Evolutionary conservation across 495 filamentous ascomycete genomes (phyloP), one percentile per base, ranked within the genome.

Genomic region (Haplographium delicatum): DNA sequence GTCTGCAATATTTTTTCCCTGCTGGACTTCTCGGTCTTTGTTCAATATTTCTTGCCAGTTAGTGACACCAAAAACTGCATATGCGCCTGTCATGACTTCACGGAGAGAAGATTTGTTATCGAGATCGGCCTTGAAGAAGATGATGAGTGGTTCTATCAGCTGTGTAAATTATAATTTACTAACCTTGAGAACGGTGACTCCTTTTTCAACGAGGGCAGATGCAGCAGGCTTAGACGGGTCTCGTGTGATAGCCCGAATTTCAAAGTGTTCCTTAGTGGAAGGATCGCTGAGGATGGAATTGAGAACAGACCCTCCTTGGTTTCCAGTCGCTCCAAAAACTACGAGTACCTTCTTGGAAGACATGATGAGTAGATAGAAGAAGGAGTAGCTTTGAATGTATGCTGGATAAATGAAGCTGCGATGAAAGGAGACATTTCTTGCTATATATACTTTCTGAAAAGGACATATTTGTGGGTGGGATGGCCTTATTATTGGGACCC

Each of bases 271-370:
- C 3, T 70, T 71, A 9, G 78, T 65, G n/a, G 58, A 50, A 0
- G 79, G 61, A 53, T 80, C 66, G 5, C 57, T 47, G 2, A 80
- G 66, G 22, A 84, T 65, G 18, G 55, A 48, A 50, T 69, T 62
- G 56, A 83, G 62, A 39, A 84, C 68, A 5, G 77, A 80, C 33
- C 72, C 64, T 24, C 81, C 82, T 59, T 84, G 81, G 13, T 70
- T 68, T 59, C 82, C 80, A 15, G 82, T 84, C 15, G 77, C 74
- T 7, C 79, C 79, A 51, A 83, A 80, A 27, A 85, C 69, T 19
- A 72, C 73, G 55, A 84, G 64, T 45, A 74, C 47, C 48, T 78
- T 63, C n/a, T 51, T 56, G 47, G 30, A 25, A n/a, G 59, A 51
- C 70, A 73, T 73, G 68, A 27, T 27, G 22, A 20, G 23, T 19